A percentile compares a stretch with the other conserved stretches of the same genome.
Conservation (phyloP, 139 green algal genomes). For the Coccomyxa sp. region DNA sequence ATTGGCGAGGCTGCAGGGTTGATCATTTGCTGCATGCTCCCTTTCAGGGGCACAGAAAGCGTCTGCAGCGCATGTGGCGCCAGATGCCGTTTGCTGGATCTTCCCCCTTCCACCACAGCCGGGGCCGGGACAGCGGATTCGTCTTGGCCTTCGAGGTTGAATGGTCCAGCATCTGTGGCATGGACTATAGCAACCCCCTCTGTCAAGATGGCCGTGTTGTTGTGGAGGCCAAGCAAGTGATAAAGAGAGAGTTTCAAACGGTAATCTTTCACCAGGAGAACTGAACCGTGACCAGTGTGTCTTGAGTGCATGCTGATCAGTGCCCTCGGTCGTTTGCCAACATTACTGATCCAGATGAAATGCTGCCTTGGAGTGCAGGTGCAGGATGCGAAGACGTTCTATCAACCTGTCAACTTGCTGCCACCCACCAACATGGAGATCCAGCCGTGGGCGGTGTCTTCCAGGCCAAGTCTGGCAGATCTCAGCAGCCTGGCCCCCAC, state of each 20-base stretch:
- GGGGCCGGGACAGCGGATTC: neutral
- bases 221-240: constrained; percentile 41
- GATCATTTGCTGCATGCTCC: too few relatives aligned
- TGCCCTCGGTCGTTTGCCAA: too few relatives aligned
- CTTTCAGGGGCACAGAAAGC: neutral
- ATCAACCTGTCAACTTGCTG: neutral
- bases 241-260: constrained; percentile 56
- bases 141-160: constrained; percentile 45
- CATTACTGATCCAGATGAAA: neutral
- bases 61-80: neutral
- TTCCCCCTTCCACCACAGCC: neutral
- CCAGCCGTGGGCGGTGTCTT: neutral
- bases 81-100: neutral
- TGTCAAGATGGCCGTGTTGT: constrained; percentile 52
- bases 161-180: constrained; percentile 16
- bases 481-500: neutral
- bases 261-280: constrained; percentile 16
- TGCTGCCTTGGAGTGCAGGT: neutral
- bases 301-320: too few relatives aligned
- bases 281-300: too few relatives aligned
- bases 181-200: constrained; percentile 56
- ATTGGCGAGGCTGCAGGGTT: too few relatives aligned
- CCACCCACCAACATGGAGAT: too few relatives aligned
- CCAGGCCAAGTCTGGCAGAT: neutral
- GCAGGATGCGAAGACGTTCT: constrained; percentile 11